Evolutionary conservation across 2,329 filamentous ascomycete species (phyloP), one percentile per base, ranked within the genome.

Genomic region (Cladosporium sp.): DNA sequence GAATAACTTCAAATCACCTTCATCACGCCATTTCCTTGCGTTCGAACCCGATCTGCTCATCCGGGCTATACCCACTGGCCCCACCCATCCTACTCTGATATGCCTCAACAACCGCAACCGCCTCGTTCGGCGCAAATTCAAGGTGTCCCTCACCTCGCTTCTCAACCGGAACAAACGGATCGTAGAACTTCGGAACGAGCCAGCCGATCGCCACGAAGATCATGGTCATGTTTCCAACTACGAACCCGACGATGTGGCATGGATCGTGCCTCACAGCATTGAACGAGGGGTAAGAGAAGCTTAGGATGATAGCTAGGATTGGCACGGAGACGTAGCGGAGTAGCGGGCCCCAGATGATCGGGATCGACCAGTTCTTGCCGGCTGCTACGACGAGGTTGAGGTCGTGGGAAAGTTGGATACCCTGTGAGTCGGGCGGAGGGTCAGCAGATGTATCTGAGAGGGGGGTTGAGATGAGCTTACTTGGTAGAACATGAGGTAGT

Each of bases 401-500:
- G 63, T 84, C 82, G 25, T 76, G 76, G 36, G 78, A 75, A 19
- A 85, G 75, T 73, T 84, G 82, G 61, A 84, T 80, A 51, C 81
- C 81, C 80, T 83, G 54, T 34, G 30, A 8, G 30, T 34, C 2
- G 30, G n/a, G 22, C 3, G 11, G 7, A 7, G 6, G 7, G 43
- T 62, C 39, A 60, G 59, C 37, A n/a, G 25, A n/a, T 11, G n/a
- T 7, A 1, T 15, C 5, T 34, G 19, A 20, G 3, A 25, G 5
- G 43, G 5, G 28, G 5, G 5, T n/a, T 17, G 34, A 12, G 28
- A 4, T 9, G 25, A 3, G 65, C 79, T 70, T 75, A 83, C 82
- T n/a, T 82, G 84, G 69, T 84, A 85, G 61, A 83, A 82, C 1
- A 75, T 75, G 17, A 84, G 64, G 60, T 78, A 84, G 79, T 81